These are phyloP conservation scores for Trichothecium sympodiale DNA, from an alignment of 2,329 filamentous ascomycete genomes.

Conservation along the genomic window DNA sequence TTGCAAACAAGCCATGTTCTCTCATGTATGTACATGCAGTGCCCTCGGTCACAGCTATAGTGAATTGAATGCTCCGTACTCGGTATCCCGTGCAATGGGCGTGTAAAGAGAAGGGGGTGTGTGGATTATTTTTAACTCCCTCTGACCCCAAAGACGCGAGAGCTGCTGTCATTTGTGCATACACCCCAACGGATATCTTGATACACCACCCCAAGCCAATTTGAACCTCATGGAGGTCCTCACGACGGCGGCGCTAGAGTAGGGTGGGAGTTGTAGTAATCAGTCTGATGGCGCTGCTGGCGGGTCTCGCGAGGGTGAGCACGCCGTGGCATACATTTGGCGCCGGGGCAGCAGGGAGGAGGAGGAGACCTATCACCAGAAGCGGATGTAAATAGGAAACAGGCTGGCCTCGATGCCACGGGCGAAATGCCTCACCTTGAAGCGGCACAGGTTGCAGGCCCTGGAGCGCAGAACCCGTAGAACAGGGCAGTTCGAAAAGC, in stretches of 20 bases:
- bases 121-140: too few relatives aligned
- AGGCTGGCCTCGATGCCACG: conserved; percentile 67
- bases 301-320: conserved; percentile 77
- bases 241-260: conserved; percentile 46
- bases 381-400: conserved; percentile 63
- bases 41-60: too few relatives aligned
- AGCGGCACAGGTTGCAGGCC: conserved; percentile 59
- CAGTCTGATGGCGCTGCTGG: conserved; percentile 75
- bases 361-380: conserved; percentile 55
- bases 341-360: conserved; percentile 35
- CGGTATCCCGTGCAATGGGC: too few relatives aligned
- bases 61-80: too few relatives aligned
- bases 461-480: conserved; percentile 50
- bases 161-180: too few relatives aligned
- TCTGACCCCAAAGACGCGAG: too few relatives aligned
- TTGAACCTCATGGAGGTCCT: conserved; percentile 26
- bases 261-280: conserved; percentile 78
- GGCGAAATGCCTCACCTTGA: conserved; percentile 68
- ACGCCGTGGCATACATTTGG: conserved; percentile 78
- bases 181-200: too few relatives aligned
- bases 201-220: too few relatives aligned
- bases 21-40: too few relatives aligned
- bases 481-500: conserved; percentile 12
- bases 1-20: too few relatives aligned
- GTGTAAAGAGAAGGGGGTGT: too few relatives aligned